Evolutionary conservation across 1,284 basidiomycete genomes (phyloP), one percentile per base, ranked within the genome.

Genomic region (Rhizoctonia solani): DNA sequence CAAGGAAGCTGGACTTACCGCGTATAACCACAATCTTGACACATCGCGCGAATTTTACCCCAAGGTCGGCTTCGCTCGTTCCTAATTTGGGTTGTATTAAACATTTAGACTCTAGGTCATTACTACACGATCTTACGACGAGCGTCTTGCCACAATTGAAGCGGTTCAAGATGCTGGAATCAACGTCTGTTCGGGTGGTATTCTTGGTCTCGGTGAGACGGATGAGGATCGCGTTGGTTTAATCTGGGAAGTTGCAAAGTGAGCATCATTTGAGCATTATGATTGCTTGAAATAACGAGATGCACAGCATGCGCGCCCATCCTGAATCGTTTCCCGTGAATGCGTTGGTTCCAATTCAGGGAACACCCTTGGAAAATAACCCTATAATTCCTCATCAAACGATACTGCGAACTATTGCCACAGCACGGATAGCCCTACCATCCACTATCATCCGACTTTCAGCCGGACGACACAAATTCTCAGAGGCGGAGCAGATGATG

Each of bases 281-380:
- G 4, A 3, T 27, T 29, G 39, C 47, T 30, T 54, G n/a, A 55
- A 42, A 55, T 61, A 29, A 58, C n/a, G 54, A 19, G 54, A 44
- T 16, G 21, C 41, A 53, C 70, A 95, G 93, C 74, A 89, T 98
- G 83, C 88, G 93, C 46, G 92, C 95, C 76, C 93, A 97, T 73
- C 96, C 96, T 21, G 96, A 99, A 78, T 95, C 93, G 9, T 99
- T 99, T 84, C 96, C 96, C 1, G 95, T 99, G 71, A 99, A 99
- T 77, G 96, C 96, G 3, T 83, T 99, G 61, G 83, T 85, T 0
- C 83, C 84, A 5, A 86, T 86, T 70, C 80, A 81, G 34, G 84
- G 84, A 29, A 86, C 84, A 0, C 84, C 84, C 2, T 76, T 86
- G 70, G 83, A 82, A 72, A 76, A 77, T 59, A 84, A 85, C 76